Percentiles rank a stretch among this genome's conserved stretches.
Evolutionary conservation across 345 rosid species (phyloP).

Genomic region (Excoecaria agallocha): DNA sequence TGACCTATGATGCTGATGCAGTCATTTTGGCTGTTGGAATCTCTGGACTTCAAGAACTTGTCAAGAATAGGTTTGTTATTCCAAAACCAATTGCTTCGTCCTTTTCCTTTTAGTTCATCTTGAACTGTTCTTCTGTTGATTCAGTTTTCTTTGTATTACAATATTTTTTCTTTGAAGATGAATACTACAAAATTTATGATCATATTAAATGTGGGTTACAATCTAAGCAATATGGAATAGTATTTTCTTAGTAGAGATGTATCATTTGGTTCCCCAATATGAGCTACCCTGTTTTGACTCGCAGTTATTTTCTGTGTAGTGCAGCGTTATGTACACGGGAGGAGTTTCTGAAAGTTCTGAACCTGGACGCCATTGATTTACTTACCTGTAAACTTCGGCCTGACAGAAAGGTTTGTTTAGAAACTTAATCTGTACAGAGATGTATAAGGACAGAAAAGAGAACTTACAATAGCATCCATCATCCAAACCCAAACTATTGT

Average conservation of each 20-base stretch:
- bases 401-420: conserved; percentile 45
- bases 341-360: conserved; percentile 60
- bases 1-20: conserved; percentile 43
- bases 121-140: background rate
- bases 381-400: conserved; percentile 41
- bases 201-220: background rate
- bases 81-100: background rate
- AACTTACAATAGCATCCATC: background rate
- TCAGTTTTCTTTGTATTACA: conserved; percentile 8
- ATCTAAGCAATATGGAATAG: background rate
- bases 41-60: conserved; percentile 46
- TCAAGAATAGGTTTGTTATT: conserved; percentile 45
- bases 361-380: conserved; percentile 45
- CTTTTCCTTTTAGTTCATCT: background rate
- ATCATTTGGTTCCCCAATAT: background rate
- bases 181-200: background rate
- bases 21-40: conserved; percentile 54
- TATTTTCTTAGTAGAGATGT: background rate
- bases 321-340: conserved; percentile 48
- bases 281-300: conserved; percentile 23
- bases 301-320: conserved; percentile 40
- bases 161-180: background rate
- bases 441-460: background rate
- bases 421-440: background rate
- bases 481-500: background rate